Conservation (phyloP, 2,329 filamentous ascomycete genomes). For the Aspergillus sp. region DNA sequence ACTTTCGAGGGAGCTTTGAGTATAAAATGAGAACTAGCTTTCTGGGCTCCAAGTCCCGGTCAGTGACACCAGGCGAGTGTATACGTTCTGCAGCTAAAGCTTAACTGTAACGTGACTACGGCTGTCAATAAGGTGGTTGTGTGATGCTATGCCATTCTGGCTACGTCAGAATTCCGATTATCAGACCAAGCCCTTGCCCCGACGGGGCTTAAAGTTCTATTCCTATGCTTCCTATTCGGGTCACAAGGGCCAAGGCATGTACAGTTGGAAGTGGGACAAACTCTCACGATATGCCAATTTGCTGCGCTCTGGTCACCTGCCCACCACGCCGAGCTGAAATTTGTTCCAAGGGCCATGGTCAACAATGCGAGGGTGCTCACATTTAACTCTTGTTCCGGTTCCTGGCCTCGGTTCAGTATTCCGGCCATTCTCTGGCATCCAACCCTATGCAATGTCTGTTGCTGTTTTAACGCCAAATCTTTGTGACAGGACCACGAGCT, state of each 20-base stretch:
- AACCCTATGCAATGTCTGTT: background rate
- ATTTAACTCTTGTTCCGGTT: background rate
- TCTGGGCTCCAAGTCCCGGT: background rate
- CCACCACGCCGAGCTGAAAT: background rate
- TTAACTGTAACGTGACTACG: background rate
- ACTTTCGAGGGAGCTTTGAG: background rate
- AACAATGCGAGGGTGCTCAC: background rate
- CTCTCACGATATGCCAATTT: background rate
- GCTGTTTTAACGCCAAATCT: slow-evolving; percentile 45
- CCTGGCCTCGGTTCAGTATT: background rate
- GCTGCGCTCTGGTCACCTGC: background rate
- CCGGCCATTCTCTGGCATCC: background rate
- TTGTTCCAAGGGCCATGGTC: background rate
- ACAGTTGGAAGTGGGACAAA: background rate
- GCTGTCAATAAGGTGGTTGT: background rate
- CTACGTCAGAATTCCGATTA: background rate
- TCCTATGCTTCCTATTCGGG: background rate
- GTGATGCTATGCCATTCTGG: background rate
- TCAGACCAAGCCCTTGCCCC: background rate
- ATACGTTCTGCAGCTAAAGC: background rate
- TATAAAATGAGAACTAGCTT: background rate
- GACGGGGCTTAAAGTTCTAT: too few relatives aligned
- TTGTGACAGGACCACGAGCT: slow-evolving; percentile 47
- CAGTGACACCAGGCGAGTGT: background rate
- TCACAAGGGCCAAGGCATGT: background rate